Conservation (phyloP, 78 protist genomes). For the slime mould (Dictyostelium discoideum) region DNA sequence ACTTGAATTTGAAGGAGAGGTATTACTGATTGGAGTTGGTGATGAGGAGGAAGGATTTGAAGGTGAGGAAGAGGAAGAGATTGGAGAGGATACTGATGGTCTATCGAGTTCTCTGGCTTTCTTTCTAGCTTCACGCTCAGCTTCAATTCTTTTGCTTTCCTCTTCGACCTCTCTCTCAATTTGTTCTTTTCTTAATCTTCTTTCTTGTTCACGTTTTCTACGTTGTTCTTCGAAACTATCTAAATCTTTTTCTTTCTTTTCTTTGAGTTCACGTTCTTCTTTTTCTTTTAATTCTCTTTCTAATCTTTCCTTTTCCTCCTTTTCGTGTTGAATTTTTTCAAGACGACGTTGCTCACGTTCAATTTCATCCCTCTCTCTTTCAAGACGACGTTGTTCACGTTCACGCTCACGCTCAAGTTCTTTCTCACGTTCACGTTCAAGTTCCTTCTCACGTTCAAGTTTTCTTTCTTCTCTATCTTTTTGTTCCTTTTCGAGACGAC, state of each 20-base stretch:
- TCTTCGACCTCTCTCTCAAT: conserved; percentile 54
- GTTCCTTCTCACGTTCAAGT: conserved; percentile 3
- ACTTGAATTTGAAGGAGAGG: conserved; percentile 16
- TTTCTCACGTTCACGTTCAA: conserved; percentile 33
- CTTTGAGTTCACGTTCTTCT: conserved; percentile 29
- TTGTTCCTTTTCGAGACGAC: conserved; percentile 19
- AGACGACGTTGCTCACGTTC: conserved; percentile 28
- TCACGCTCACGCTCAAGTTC: conserved; percentile 5
- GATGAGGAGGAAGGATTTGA: background rate
- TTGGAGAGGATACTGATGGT: background rate
- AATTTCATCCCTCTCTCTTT: conserved; percentile 35
- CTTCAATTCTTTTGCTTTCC: conserved; percentile 21
- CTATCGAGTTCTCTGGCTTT: conserved; percentile 33
- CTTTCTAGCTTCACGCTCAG: conserved; percentile 29
- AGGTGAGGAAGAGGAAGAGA: background rate
- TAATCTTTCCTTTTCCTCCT: background rate
- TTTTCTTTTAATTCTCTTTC: conserved; percentile 1
- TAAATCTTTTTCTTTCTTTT: conserved; percentile 23
- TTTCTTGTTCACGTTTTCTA: conserved; percentile 39
- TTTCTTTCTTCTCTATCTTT: conserved; percentile 36
- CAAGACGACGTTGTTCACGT: conserved; percentile 36
- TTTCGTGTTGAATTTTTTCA: background rate
- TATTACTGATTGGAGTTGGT: background rate
- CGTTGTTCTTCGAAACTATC: conserved; percentile 38
- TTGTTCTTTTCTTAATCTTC: conserved; percentile 49